phyloP scores from a whole-genome alignment of 2,329 filamentous ascomycete genomes.

The Xylaria sp. region DNA sequence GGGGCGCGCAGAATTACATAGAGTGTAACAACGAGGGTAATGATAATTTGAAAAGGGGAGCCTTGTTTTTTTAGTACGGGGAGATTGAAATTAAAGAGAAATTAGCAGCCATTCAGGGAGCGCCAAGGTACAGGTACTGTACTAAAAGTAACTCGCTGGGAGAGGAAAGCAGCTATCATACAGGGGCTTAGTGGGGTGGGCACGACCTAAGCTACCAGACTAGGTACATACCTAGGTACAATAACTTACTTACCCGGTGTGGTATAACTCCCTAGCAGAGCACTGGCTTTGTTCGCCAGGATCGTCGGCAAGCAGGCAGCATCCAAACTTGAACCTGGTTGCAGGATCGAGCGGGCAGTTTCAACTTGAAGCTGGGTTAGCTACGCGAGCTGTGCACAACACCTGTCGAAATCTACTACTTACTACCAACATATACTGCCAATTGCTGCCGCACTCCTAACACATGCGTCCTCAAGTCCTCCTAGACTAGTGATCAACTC shows the following conservation, averaged over 20 bases:
- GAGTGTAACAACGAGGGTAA: constrained; percentile 44
- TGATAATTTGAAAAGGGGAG: constrained; percentile 50
- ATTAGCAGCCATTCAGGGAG: constrained; percentile 44
- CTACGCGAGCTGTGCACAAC: neutral
- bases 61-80: constrained; percentile 48
- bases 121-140: constrained; percentile 31
- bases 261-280: neutral
- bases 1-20: constrained; percentile 38
- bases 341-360: constrained; percentile 1
- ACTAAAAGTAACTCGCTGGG: constrained; percentile 26
- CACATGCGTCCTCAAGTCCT: neutral
- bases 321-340: neutral
- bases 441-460: neutral
- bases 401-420: neutral
- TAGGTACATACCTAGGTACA: neutral
- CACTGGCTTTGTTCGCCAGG: neutral
- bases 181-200: constrained; percentile 7
- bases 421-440: neutral
- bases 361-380: constrained; percentile 1
- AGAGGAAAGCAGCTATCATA: constrained; percentile 37
- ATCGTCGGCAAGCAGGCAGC: neutral
- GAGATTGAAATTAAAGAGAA: constrained; percentile 48
- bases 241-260: neutral
- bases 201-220: neutral
- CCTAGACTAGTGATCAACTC: neutral